These are phyloP conservation scores for Peniophora sp. DNA, from an alignment of 1,284 basidiomycete species.

Conservation along the genomic window DNA sequence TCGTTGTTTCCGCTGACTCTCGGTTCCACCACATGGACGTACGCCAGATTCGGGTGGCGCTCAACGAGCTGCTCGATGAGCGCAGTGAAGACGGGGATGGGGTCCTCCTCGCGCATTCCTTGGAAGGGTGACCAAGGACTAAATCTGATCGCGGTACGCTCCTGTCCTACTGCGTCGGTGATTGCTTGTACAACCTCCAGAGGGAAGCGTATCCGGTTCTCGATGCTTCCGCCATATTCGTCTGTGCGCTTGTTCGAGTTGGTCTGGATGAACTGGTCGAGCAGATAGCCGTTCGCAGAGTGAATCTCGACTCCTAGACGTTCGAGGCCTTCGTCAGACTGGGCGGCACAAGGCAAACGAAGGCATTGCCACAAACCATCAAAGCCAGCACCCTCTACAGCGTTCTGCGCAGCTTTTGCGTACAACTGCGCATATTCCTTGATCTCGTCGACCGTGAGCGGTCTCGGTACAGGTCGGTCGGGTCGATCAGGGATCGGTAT, in stretches of 20 bases:
- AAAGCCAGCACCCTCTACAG: constrained; percentile 18
- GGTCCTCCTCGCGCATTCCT: constrained; percentile 12
- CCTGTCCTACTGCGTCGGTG: constrained; percentile 16
- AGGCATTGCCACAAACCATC: constrained; percentile 20
- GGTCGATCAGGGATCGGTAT: constrained; percentile 30
- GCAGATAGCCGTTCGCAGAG: constrained; percentile 30
- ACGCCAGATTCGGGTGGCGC: constrained; percentile 33
- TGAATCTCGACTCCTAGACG: constrained; percentile 26
- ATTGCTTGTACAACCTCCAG: constrained; percentile 32
- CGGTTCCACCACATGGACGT: constrained; percentile 30
- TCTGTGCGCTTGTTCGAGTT: constrained; percentile 46
- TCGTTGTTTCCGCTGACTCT: constrained; percentile 20
- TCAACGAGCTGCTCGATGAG: constrained; percentile 15
- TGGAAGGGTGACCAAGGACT: constrained; percentile 24
- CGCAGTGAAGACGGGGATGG: constrained; percentile 21
- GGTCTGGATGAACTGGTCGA: constrained; percentile 31
- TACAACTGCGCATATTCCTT: constrained; percentile 32
- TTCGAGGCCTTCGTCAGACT: no score
- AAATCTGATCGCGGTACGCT: constrained; percentile 32
- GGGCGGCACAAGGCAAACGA: no score
- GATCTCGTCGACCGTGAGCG: constrained; percentile 26
- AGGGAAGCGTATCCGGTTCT: constrained; percentile 44
- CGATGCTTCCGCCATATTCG: constrained; percentile 47
- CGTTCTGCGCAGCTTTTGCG: constrained; percentile 24
- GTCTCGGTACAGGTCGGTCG: constrained; percentile 20